A percentile compares a stretch with the other conserved stretches of the same genome.
phyloP scores from a whole-genome alignment of 1,139 yeast species.

The Kodamaea alishanica region DNA sequence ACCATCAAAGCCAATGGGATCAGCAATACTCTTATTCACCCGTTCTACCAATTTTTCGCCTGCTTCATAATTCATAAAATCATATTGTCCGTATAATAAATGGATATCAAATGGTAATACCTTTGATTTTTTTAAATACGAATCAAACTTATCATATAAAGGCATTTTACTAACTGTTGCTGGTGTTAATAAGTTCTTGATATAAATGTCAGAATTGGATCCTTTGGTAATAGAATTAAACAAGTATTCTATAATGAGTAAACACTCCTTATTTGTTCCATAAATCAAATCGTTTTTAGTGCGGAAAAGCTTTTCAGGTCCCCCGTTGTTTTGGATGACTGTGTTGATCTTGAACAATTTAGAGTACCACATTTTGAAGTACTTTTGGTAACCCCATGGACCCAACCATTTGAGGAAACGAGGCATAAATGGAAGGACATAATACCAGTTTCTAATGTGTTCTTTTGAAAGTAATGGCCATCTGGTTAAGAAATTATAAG shows the following conservation, averaged over 20 bases:
- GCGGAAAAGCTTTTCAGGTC: slow-evolving; percentile 23
- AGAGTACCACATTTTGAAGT: slow-evolving; percentile 45
- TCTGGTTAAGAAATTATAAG: slow-evolving; percentile 40
- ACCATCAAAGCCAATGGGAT: slow-evolving; percentile 25
- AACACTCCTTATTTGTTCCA: slow-evolving; percentile 44
- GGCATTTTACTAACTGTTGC: slow-evolving; percentile 79
- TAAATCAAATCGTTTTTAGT: slow-evolving; percentile 31
- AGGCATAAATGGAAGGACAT: slow-evolving; percentile 41
- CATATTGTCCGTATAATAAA: slow-evolving; percentile 76
- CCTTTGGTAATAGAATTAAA: slow-evolving; percentile 59
- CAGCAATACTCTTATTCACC: slow-evolving; percentile 21
- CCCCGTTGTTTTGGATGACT: slow-evolving; percentile 34
- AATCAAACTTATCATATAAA: slow-evolving; percentile 56
- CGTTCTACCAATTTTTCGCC: slow-evolving; percentile 51
- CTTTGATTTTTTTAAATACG: slow-evolving; percentile 17
- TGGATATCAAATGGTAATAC: slow-evolving; percentile 41
- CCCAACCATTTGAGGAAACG: slow-evolving; percentile 43
- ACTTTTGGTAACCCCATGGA: slow-evolving; percentile 47
- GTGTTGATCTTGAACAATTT: slow-evolving; percentile 45
- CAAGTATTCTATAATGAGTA: slow-evolving; percentile 51
- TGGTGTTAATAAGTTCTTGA: slow-evolving; percentile 64
- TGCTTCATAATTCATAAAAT: slow-evolving; percentile 81
- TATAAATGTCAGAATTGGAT: slow-evolving; percentile 63
- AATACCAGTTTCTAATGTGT: slow-evolving; percentile 39
- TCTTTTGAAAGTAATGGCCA: slow-evolving; percentile 37